A percentile compares a stretch with the other conserved stretches of the same genome.
These are phyloP conservation scores for Cucurbita maxima DNA, from an alignment of 306 rosid genomes.

Conservation along the genomic window DNA sequence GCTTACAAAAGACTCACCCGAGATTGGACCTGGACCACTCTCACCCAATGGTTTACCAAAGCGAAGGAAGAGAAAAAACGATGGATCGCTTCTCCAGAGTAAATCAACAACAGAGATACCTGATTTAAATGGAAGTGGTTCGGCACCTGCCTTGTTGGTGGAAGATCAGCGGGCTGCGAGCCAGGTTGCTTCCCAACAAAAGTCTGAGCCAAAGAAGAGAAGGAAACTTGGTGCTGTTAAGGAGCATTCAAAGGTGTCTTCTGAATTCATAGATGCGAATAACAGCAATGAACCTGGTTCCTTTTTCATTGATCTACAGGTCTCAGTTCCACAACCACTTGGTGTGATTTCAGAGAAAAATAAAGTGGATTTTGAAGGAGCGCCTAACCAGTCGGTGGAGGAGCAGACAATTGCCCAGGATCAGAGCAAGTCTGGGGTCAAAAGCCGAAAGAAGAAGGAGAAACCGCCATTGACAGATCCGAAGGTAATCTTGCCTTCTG, in stretches of 20 bases:
- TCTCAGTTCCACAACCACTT: neutral
- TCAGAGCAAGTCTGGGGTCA: conserved; percentile 10
- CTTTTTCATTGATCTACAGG: conserved; percentile 23
- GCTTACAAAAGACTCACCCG: conserved; percentile 13
- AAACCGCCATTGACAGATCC: conserved; percentile 17
- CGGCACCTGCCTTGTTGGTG: neutral
- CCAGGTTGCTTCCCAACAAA: conserved; percentile 23
- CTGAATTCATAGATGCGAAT: conserved; percentile 8
- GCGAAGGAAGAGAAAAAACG: conserved; percentile 19
- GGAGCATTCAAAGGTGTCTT: conserved; percentile 6
- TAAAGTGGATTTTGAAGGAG: neutral
- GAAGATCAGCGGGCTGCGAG: neutral
- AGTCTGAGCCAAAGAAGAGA: conserved; percentile 19
- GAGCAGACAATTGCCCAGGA: conserved; percentile 1
- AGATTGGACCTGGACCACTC: neutral
- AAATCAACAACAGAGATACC: conserved; percentile 25
- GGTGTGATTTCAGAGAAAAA: neutral
- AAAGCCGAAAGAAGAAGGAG: conserved; percentile 30
- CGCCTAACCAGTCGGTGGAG: neutral
- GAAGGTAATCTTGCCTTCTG: conserved; percentile 8
- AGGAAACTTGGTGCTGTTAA: conserved; percentile 15
- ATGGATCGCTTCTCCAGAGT: conserved; percentile 13
- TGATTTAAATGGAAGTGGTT: conserved; percentile 31
- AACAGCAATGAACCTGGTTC: conserved; percentile 17
- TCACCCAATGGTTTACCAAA: conserved; percentile 13